Percentiles rank a stretch among this genome's conserved stretches.
phyloP scores from a whole-genome alignment of 2,329 filamentous ascomycete genomes.

The Exserohilum rostratum region DNA sequence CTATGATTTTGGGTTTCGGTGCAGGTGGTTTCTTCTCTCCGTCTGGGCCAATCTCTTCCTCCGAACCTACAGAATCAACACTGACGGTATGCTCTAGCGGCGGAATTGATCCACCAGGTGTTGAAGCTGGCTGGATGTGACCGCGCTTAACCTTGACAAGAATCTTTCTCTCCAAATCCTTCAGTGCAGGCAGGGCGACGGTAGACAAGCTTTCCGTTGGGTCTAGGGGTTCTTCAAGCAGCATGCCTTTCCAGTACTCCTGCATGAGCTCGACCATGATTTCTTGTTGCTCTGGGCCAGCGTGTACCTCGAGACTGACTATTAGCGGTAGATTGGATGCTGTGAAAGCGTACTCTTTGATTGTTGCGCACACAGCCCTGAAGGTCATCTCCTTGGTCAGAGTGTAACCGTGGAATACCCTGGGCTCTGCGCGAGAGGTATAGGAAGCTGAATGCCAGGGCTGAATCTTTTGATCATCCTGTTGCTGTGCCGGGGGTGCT shows the following conservation, averaged over 20 bases:
- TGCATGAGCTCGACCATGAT: conserved; percentile 95
- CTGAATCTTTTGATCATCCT: conserved; percentile 25
- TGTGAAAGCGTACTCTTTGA: conserved; percentile 78
- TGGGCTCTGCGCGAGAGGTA: conserved; percentile 65
- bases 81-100: conserved; percentile 32
- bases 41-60: conserved; percentile 43
- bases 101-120: conserved; percentile 35
- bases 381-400: conserved; percentile 86
- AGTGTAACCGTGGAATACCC: conserved; percentile 83
- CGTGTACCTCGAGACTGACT: conserved; percentile 90
- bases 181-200: conserved; percentile 68
- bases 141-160: conserved; percentile 60
- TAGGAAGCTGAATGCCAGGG: conserved; percentile 43
- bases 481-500: conserved; percentile 11
- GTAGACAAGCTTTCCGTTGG: conserved; percentile 48
- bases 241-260: conserved; percentile 77
- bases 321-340: conserved; percentile 80
- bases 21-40: conserved; percentile 59
- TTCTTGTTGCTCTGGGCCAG: conserved; percentile 80
- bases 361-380: conserved; percentile 80
- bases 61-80: conserved; percentile 30
- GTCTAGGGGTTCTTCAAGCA: conserved; percentile 66
- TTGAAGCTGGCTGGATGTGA: conserved; percentile 38
- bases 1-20: conserved; percentile 65
- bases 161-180: conserved; percentile 78